Conservation (phyloP, 306 rosid genomes). For the Boehmeria nivea region DNA sequence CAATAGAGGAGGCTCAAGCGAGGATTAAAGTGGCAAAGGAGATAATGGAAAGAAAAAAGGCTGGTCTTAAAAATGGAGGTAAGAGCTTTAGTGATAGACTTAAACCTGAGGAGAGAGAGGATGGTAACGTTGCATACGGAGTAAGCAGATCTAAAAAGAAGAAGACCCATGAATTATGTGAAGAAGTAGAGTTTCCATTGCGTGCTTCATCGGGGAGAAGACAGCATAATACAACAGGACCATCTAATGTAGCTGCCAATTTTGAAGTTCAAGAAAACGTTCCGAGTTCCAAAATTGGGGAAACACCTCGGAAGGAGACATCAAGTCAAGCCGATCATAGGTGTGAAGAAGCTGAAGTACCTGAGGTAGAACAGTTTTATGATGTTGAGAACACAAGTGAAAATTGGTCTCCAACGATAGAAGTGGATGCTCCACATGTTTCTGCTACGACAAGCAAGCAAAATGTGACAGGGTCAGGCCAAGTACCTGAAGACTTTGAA, state of each 20-base stretch:
- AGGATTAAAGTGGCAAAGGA: constrained; percentile 66
- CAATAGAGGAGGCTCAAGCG: constrained; percentile 88
- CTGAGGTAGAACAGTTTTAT: constrained; percentile 37
- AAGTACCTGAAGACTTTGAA: neutral
- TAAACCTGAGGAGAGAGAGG: constrained; percentile 34
- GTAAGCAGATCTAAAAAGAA: constrained; percentile 34
- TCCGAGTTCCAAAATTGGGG: too few relatives aligned
- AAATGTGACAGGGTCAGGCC: neutral
- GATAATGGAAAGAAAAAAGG: constrained; percentile 70
- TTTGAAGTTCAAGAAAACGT: too few relatives aligned
- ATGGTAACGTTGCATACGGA: constrained; percentile 20
- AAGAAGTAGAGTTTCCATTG: constrained; percentile 28
- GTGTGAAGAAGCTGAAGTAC: constrained; percentile 32
- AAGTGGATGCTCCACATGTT: neutral
- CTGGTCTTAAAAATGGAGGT: constrained; percentile 42
- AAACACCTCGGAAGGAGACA: too few relatives aligned
- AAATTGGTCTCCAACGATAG: constrained; percentile 22
- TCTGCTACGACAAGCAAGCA: constrained; percentile 3
- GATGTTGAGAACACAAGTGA: constrained; percentile 21
- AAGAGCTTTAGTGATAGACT: constrained; percentile 40
- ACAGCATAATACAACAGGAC: too few relatives aligned
- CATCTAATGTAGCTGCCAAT: too few relatives aligned
- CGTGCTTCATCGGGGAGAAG: constrained; percentile 35
- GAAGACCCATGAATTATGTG: constrained; percentile 29
- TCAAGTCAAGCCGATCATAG: constrained; percentile 29